Conservation (phyloP, 257 asterid genomes). For the Linderniella brevidens region DNA sequence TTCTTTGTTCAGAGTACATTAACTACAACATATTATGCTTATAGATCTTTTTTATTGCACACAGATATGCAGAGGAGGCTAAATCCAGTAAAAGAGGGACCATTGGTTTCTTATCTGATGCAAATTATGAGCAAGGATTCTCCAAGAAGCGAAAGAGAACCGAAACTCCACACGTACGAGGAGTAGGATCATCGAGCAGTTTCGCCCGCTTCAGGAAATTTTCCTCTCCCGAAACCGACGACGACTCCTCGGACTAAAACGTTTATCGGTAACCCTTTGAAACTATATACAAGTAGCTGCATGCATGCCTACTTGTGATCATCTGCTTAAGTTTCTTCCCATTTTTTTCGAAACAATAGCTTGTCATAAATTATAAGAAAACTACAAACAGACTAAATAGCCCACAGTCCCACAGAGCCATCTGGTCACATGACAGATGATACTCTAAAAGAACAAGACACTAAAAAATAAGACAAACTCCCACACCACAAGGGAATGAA, state of each 20-base stretch:
- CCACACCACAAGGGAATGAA: too few species aligned
- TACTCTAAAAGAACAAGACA: too few species aligned
- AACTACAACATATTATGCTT: background rate
- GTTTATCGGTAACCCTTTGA: too few species aligned
- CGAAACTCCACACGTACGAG: slow-evolving; percentile 17
- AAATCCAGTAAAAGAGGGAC: slow-evolving; percentile 22
- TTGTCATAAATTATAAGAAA: too few species aligned
- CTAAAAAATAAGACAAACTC: too few species aligned
- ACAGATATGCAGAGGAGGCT: slow-evolving; percentile 37
- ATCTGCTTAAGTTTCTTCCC: too few species aligned
- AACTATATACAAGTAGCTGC: too few species aligned
- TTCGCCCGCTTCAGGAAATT: slow-evolving; percentile 45
- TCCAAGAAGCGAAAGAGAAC: slow-evolving; percentile 47
- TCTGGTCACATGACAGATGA: too few species aligned
- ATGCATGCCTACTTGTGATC: too few species aligned
- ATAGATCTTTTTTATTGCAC: background rate
- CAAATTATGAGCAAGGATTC: slow-evolving; percentile 43
- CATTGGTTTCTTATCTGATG: slow-evolving; percentile 31
- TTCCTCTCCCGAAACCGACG: slow-evolving; percentile 37
- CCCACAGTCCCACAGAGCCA: too few species aligned
- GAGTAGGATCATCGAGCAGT: slow-evolving; percentile 22
- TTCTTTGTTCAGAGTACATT: background rate
- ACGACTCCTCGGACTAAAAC: slow-evolving; percentile 3
- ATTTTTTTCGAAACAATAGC: too few species aligned
- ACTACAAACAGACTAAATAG: too few species aligned